These are phyloP conservation scores for Collybia nuda DNA, from an alignment of 768 basidiomycete species.

Conservation along the genomic window DNA sequence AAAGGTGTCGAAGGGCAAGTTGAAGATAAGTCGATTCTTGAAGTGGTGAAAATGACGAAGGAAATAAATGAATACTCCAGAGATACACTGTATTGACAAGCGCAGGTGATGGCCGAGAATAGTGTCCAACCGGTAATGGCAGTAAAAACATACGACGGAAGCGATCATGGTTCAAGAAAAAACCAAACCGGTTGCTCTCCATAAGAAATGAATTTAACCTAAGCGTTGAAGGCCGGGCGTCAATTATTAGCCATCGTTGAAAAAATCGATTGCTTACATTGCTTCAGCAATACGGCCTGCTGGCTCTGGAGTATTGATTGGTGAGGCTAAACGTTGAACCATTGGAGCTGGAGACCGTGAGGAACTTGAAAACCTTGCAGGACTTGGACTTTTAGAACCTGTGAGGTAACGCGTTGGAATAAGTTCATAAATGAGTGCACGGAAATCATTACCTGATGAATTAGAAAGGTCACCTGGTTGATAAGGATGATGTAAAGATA, in stretches of 20 bases:
- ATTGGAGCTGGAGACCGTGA: background rate
- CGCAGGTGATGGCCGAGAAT: constrained; percentile 31
- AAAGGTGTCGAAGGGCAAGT: constrained; percentile 35
- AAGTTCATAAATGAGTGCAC: background rate
- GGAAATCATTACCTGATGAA: background rate
- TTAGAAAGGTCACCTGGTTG: background rate
- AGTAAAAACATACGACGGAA: constrained; percentile 37
- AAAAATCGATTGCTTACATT: background rate
- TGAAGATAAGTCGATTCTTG: constrained; percentile 38
- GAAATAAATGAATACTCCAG: constrained; percentile 32
- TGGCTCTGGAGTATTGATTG: background rate
- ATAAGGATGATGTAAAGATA: constrained; percentile 15
- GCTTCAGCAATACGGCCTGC: background rate
- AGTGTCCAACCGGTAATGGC: constrained; percentile 25
- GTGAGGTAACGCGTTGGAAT: background rate
- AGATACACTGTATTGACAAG: constrained; percentile 38
- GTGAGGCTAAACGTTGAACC: background rate
- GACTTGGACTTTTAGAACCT: background rate
- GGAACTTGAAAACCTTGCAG: background rate
- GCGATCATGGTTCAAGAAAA: constrained; percentile 49
- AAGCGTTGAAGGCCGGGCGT: background rate
- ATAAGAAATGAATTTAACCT: constrained; percentile 34
- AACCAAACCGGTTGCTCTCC: constrained; percentile 45
- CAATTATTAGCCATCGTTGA: background rate
- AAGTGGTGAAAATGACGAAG: constrained; percentile 3